phyloP scores from a whole-genome alignment of 1,284 basidiomycete species.

The Mycosarcoma maydis region DNA sequence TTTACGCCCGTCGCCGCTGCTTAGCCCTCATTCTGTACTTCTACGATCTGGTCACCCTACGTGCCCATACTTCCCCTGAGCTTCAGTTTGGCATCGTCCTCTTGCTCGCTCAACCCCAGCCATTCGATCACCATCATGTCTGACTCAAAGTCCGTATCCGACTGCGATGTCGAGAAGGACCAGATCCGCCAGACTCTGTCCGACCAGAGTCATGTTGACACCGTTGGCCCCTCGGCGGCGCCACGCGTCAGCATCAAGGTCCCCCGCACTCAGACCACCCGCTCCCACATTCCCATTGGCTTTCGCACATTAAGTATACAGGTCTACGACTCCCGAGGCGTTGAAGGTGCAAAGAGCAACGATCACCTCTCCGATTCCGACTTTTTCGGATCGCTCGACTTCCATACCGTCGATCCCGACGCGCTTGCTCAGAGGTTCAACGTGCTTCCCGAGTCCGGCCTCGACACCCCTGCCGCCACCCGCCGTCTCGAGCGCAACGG shows the following conservation, averaged over 20 bases:
- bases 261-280: conserved; percentile 38
- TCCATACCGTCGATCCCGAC: conserved; percentile 71
- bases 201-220: conserved; percentile 18
- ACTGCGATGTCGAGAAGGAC: conserved; percentile 41
- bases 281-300: conserved; percentile 51
- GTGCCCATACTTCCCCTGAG: background rate
- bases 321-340: conserved; percentile 48
- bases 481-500: conserved; percentile 70
- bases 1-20: too few relatives aligned
- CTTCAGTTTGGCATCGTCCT: conserved; percentile 17
- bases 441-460: conserved; percentile 69
- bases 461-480: conserved; percentile 71
- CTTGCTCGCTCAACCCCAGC: conserved; percentile 12
- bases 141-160: conserved; percentile 28
- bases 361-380: conserved; percentile 43
- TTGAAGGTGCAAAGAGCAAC: conserved; percentile 27
- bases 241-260: conserved; percentile 40
- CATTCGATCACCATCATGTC: conserved; percentile 15
- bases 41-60: background rate
- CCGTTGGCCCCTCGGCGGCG: conserved; percentile 9
- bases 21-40: background rate
- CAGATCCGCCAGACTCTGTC: conserved; percentile 16
- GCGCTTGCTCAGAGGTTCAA: conserved; percentile 72
- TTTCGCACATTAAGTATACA: conserved; percentile 61
- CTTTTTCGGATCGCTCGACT: conserved; percentile 69